phyloP scores from a whole-genome alignment of 768 basidiomycete genomes.

The Austroboletus eburneus region DNA sequence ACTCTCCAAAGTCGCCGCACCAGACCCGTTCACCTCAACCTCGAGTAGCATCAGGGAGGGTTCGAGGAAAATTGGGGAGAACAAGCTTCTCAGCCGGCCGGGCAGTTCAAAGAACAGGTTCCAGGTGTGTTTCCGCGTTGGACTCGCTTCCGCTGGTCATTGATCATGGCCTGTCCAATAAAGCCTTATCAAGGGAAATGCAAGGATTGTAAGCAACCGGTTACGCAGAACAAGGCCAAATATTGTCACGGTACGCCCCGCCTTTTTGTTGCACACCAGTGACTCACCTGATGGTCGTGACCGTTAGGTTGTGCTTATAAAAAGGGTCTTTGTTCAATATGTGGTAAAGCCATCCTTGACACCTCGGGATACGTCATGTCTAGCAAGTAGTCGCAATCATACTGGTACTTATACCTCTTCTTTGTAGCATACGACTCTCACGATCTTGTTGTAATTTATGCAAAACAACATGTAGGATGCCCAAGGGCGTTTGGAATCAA shows the following conservation, averaged over 20 bases:
- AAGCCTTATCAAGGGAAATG: conserved; percentile 86
- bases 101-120: conserved; percentile 74
- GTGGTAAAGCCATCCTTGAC: conserved; percentile 82
- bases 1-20: conserved; percentile 86
- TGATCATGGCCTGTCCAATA: conserved; percentile 1
- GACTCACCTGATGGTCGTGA: conserved; percentile 6
- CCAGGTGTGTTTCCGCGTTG: conserved; percentile 47
- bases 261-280: conserved; percentile 3
- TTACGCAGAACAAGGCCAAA: conserved; percentile 83
- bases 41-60: conserved; percentile 75
- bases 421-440: conserved; percentile 17
- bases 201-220: conserved; percentile 81
- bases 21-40: conserved; percentile 79
- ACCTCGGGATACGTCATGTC: conserved; percentile 84
- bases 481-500: too few species aligned
- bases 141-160: conserved; percentile 1
- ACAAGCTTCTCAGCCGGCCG: conserved; percentile 71
- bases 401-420: conserved; percentile 20
- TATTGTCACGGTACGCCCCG: conserved; percentile 76
- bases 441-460: conserved; percentile 12
- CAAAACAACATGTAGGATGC: not conserved
- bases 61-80: conserved; percentile 77
- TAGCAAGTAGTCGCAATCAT: conserved; percentile 51
- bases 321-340: conserved; percentile 83
- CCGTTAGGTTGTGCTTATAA: conserved; percentile 77